Conservation (phyloP, 345 rosid genomes). For the Rubroshorea leprosula region DNA sequence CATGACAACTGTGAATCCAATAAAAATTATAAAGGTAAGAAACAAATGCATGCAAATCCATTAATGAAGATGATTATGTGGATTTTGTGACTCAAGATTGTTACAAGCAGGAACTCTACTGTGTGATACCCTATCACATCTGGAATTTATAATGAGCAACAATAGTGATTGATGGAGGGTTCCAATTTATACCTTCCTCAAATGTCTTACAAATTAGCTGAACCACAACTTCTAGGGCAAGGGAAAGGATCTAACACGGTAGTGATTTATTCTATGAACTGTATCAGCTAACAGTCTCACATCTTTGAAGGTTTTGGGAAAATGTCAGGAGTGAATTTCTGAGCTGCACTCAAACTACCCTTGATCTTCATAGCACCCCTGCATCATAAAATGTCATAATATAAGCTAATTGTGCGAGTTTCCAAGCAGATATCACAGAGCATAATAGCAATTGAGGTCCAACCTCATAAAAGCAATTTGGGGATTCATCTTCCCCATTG, state of each 20-base stretch:
- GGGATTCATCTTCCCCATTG: constrained; percentile 88
- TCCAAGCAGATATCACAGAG: not conserved
- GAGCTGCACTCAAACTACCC: constrained; percentile 93
- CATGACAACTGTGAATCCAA: no score
- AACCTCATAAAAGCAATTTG: constrained; percentile 97
- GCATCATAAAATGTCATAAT: constrained; percentile 5
- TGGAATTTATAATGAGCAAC: not conserved
- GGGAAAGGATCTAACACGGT: not conserved
- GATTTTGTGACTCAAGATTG: no score
- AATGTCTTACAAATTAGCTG: no score
- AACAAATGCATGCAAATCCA: no score
- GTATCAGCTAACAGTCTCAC: constrained; percentile 35
- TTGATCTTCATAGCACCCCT: constrained; percentile 95
- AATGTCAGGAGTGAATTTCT: constrained; percentile 93
- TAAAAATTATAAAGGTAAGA: no score
- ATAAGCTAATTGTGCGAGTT: not conserved
- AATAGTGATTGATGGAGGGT: not conserved
- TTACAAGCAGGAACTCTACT: not conserved
- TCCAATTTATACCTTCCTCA: not conserved
- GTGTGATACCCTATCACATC: not conserved
- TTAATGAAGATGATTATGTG: no score
- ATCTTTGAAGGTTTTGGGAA: constrained; percentile 94
- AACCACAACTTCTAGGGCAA: not conserved
- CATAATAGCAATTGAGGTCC: not conserved
- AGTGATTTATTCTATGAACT: no score